A percentile compares a stretch with the other conserved stretches of the same genome.
These are phyloP conservation scores for Neofusicoccum ribis DNA, from an alignment of 2,329 filamentous ascomycete species.

Conservation along the genomic window DNA sequence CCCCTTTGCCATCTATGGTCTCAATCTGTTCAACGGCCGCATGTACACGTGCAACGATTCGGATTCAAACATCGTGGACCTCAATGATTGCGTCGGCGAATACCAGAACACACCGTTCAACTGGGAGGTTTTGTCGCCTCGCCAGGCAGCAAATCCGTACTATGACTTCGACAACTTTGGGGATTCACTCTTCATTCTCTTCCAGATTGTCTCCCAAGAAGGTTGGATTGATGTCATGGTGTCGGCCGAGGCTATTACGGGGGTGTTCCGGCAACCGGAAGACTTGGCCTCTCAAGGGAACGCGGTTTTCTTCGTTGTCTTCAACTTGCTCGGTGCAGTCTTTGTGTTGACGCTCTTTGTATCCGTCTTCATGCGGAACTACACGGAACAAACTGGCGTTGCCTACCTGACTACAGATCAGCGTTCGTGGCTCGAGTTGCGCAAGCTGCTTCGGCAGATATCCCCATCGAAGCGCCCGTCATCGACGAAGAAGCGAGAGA, in stretches of 20 bases:
- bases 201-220: constrained; percentile 98
- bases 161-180: constrained; percentile 95
- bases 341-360: constrained; percentile 97
- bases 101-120: constrained; percentile 74
- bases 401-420: constrained; percentile 95
- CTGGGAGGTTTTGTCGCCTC: constrained; percentile 82
- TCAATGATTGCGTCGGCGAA: constrained; percentile 81
- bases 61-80: constrained; percentile 54
- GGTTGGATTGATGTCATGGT: constrained; percentile 96
- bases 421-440: constrained; percentile 91
- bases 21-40: constrained; percentile 88
- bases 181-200: constrained; percentile 91
- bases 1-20: constrained; percentile 92
- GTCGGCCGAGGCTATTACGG: constrained; percentile 78
- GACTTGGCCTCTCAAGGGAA: constrained; percentile 74
- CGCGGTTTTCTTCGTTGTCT: constrained; percentile 89
- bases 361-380: constrained; percentile 99
- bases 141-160: constrained; percentile 76
- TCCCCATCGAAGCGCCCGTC: constrained; percentile 92
- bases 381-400: constrained; percentile 97
- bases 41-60: constrained; percentile 79
- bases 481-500: constrained; percentile 67
- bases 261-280: constrained; percentile 70
- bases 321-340: constrained; percentile 94
- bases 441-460: constrained; percentile 88